Base-by-base conservation (phyloP, 257 asterid species). In the Fraxinus quadrangulata region DNA sequence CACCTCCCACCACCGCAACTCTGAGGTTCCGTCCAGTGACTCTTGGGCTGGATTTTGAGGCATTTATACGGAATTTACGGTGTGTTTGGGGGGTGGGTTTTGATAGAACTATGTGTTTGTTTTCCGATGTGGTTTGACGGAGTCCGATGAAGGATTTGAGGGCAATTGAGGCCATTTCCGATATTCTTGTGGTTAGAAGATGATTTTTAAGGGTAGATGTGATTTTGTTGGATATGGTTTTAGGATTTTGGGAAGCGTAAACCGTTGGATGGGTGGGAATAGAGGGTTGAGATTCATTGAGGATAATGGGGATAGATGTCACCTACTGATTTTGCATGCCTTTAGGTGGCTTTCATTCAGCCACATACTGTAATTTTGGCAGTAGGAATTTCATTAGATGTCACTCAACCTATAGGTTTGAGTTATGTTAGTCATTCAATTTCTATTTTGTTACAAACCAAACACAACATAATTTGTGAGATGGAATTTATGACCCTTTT, bases 1-100 rank as follows among this genome's bases (percentile, higher is more conserved):
- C 97, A 1, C 97, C 99, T 0, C 99, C 99, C 0, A 92, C 78
- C 26, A 94, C 97, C 2, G 97, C 99, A 6, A 94, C 99, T 12
- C 97, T 78, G 11, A 94, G 97, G 87, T 89, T 94, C 33, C 97
- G 91, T 69, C 97, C 97, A 3, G 88, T 88, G 82, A 94, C 90
- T 75, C 93, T 79, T 2, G 99, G 96, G 87, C 97, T 91, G 12
- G 94, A 82, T 74, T 90, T 91, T 19, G 97, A 86, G 47, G 97
- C 96, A 56, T 61, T 75, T 2, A 92, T 26, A 28, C 88, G 84
- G 33, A 87, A 70, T n/a, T 68, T 49, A 11, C 88, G 90, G 21
- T 73, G 86, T 85, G 77, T 6, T 67, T 79, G 5, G 63, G 80
- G 26, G 63, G 73, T 1, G 66, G 83, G 80, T 4, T 75, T 80